Evolutionary conservation across 331 rosid genomes (phyloP).

Genomic region (Dryas integrifolia): DNA sequence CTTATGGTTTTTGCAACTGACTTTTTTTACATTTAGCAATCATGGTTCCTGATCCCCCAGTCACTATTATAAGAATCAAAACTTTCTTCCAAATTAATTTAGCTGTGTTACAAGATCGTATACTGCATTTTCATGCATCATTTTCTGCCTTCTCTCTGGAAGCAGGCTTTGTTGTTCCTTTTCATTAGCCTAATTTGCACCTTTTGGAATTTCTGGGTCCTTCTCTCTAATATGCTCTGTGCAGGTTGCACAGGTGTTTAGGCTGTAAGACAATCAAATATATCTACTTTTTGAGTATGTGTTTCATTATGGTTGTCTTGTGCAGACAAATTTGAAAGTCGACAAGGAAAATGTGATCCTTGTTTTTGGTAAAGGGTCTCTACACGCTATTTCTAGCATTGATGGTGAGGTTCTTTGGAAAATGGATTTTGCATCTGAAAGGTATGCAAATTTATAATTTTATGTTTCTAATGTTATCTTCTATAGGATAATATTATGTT

Average conservation of each 20-base stretch:
- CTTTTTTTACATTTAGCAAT: not conserved
- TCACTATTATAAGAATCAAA: not conserved
- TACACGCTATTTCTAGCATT: constrained; percentile 76
- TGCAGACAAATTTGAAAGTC: constrained; percentile 74
- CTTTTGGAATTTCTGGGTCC: constrained; percentile 11
- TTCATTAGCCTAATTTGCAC: constrained; percentile 12
- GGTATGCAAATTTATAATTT: constrained; percentile 43
- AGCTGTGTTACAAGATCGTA: not conserved
- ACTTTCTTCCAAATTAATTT: not conserved
- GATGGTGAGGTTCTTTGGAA: constrained; percentile 83
- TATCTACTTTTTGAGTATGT: not conserved
- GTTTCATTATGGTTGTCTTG: constrained; percentile 29
- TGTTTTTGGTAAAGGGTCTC: constrained; percentile 63
- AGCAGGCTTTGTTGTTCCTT: constrained; percentile 3
- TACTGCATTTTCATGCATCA: not conserved
- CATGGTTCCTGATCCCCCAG: constrained; percentile 3
- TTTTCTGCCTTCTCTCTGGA: not conserved
- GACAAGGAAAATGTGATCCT: constrained; percentile 72
- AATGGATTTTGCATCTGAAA: constrained; percentile 62
- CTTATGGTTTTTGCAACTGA: not conserved
- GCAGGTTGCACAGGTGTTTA: constrained; percentile 19
- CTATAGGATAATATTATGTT: constrained; percentile 13
- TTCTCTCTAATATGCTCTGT: constrained; percentile 17
- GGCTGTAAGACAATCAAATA: constrained; percentile 18
- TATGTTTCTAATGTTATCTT: constrained; percentile 6